Evolutionary conservation across 495 filamentous ascomycete species (phyloP).

Genomic region (Baudoinia panamericana): DNA sequence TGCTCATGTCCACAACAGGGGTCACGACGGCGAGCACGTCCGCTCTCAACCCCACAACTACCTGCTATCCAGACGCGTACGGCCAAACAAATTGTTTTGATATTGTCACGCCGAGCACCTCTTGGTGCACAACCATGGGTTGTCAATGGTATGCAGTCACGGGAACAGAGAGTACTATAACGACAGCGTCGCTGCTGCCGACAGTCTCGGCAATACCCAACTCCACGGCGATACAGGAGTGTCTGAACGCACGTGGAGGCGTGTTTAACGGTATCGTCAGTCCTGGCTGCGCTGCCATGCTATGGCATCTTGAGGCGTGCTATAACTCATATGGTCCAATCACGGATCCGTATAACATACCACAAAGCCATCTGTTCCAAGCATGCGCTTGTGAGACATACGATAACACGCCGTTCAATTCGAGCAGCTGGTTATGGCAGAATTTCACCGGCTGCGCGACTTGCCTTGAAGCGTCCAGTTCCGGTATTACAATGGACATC

Average conservation of each 20-base stretch:
- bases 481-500: neutral
- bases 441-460: constrained; percentile 9
- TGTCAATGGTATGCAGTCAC: too few species aligned
- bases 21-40: too few species aligned
- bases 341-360: constrained; percentile 5
- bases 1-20: too few species aligned
- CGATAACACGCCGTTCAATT: neutral
- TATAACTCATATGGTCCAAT: neutral
- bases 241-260: neutral
- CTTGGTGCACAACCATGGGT: too few species aligned
- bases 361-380: constrained; percentile 5
- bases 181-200: too few species aligned
- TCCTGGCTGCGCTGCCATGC: constrained; percentile 4
- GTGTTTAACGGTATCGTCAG: neutral
- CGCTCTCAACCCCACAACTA: too few species aligned
- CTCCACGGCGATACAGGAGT: neutral
- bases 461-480: neutral
- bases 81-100: too few species aligned
- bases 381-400: constrained; percentile 5
- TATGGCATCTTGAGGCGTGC: constrained; percentile 1
- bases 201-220: too few species aligned
- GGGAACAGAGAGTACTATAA: too few species aligned
- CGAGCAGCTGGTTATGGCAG: constrained; percentile 2
- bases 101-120: too few species aligned
- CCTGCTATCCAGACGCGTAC: too few species aligned